Conservation (phyloP, 139 green algal species). For the Picochlorum sp. region DNA sequence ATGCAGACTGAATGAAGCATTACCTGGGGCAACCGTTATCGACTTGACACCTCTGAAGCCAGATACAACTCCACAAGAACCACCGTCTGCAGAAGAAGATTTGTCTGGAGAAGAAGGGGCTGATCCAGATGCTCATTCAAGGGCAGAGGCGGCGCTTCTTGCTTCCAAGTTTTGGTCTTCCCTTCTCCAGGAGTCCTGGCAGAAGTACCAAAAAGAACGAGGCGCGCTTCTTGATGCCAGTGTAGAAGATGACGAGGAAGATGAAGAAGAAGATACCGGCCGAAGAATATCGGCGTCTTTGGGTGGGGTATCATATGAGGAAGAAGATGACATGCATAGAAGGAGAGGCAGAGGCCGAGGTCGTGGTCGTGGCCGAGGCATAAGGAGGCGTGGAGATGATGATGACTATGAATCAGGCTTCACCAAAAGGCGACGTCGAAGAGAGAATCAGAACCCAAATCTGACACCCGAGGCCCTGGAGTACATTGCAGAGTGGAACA, state of each 20-base stretch:
- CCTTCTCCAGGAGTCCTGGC: constrained; percentile 47
- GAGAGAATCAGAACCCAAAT: not conserved
- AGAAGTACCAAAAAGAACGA: constrained; percentile 15
- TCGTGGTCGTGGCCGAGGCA: not conserved
- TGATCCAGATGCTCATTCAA: not conserved
- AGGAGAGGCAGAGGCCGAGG: constrained; percentile 11
- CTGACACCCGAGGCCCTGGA: constrained; percentile 21
- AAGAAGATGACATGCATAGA: constrained; percentile 14
- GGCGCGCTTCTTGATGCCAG: constrained; percentile 1
- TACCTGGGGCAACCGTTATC: constrained; percentile 1
- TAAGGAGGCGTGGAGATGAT: constrained; percentile 13
- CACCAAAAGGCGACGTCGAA: not conserved
- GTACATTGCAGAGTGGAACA: constrained; percentile 36
- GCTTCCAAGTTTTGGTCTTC: constrained; percentile 43
- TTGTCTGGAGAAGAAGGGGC: constrained; percentile 16
- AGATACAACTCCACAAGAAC: not conserved
- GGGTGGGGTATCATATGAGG: constrained; percentile 14
- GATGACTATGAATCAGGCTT: constrained; percentile 6
- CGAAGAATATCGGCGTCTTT: constrained; percentile 9
- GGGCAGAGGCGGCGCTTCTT: constrained; percentile 21
- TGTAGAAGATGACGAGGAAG: constrained; percentile 13
- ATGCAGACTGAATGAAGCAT: constrained; percentile 5
- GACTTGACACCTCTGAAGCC: not conserved
- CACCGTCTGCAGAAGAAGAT: constrained; percentile 13
- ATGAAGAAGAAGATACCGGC: not conserved